Percentiles rank a stretch among this genome's conserved stretches.
phyloP scores from a whole-genome alignment of 768 basidiomycete genomes.

The Steccherinum ochraceum region DNA sequence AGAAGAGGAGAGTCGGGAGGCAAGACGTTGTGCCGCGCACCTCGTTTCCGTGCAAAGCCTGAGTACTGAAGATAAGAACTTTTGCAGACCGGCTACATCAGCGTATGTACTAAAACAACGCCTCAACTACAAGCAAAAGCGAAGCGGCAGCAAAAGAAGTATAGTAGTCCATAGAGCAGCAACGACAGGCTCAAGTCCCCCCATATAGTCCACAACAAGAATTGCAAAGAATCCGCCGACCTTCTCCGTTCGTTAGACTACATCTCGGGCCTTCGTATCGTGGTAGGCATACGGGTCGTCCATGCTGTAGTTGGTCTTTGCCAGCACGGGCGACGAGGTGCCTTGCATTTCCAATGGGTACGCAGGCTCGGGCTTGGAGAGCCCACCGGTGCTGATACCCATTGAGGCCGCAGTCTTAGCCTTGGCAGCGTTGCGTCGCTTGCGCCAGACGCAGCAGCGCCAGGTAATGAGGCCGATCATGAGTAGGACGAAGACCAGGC shows the following conservation, averaged over 20 bases:
- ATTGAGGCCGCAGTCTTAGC: constrained; percentile 7
- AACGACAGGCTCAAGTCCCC: background rate
- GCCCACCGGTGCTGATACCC: constrained; percentile 6
- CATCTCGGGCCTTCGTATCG: background rate
- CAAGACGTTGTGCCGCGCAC: no score
- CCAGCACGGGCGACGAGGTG: background rate
- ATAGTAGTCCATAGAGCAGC: background rate
- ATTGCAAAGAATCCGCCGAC: background rate
- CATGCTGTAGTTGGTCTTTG: background rate
- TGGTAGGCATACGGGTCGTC: background rate
- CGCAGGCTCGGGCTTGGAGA: background rate
- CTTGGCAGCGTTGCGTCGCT: constrained; percentile 7
- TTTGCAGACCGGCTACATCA: background rate
- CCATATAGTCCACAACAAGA: background rate
- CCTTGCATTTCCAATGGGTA: background rate
- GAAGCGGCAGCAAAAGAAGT: background rate
- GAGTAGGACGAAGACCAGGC: constrained; percentile 22
- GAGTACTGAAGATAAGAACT: background rate
- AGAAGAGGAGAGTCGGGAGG: no score
- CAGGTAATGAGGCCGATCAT: constrained; percentile 21
- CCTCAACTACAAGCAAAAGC: background rate
- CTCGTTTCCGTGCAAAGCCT: no score
- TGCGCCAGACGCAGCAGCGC: constrained; percentile 23
- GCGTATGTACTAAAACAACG: background rate
- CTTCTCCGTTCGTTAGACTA: background rate